A percentile compares a stretch with the other conserved stretches of the same genome.
Evolutionary conservation across 2,329 filamentous ascomycete genomes (phyloP).

Genomic region (Alternaria atra): DNA sequence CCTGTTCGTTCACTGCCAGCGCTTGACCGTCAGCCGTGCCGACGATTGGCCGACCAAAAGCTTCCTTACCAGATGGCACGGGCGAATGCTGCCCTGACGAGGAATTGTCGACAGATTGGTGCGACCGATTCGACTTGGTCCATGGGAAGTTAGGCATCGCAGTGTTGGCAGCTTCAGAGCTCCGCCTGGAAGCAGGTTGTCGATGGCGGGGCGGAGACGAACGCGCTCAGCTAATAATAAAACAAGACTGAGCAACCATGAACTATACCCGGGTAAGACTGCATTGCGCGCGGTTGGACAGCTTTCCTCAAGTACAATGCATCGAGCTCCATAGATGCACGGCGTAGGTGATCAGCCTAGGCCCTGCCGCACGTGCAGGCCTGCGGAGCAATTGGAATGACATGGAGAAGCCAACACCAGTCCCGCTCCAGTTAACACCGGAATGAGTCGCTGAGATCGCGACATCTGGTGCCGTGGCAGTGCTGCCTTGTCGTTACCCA

Average conservation of each 20-base stretch:
- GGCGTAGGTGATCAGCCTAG: conserved; percentile 30
- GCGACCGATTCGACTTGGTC: conserved; percentile 52
- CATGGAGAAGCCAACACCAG: conserved; percentile 25
- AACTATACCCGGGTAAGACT: conserved; percentile 26
- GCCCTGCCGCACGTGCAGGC: conserved; percentile 44
- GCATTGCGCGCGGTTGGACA: conserved; percentile 31
- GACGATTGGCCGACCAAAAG: conserved; percentile 34
- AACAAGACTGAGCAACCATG: conserved; percentile 36
- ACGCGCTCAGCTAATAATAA: conserved; percentile 48
- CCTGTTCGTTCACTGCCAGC: conserved; percentile 47
- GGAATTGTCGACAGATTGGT: conserved; percentile 48
- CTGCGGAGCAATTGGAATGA: conserved; percentile 36
- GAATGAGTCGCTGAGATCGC: conserved; percentile 36
- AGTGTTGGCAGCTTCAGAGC: conserved; percentile 33
- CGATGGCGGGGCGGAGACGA: conserved; percentile 32
- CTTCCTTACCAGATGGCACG: conserved; percentile 46
- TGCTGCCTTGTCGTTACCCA: conserved; percentile 23
- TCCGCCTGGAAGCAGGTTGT: conserved; percentile 29
- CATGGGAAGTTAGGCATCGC: conserved; percentile 51
- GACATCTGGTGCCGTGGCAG: conserved; percentile 41
- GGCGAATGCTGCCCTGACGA: conserved; percentile 46
- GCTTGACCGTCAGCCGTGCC: conserved; percentile 47
- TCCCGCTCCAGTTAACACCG: conserved; percentile 32
- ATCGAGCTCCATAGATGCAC: conserved; percentile 26
- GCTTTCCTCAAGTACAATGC: conserved; percentile 29